A percentile compares a stretch with the other conserved stretches of the same genome.
These are phyloP conservation scores for Sporothrix pallida DNA, from an alignment of 2,329 filamentous ascomycete species.

Conservation along the genomic window DNA sequence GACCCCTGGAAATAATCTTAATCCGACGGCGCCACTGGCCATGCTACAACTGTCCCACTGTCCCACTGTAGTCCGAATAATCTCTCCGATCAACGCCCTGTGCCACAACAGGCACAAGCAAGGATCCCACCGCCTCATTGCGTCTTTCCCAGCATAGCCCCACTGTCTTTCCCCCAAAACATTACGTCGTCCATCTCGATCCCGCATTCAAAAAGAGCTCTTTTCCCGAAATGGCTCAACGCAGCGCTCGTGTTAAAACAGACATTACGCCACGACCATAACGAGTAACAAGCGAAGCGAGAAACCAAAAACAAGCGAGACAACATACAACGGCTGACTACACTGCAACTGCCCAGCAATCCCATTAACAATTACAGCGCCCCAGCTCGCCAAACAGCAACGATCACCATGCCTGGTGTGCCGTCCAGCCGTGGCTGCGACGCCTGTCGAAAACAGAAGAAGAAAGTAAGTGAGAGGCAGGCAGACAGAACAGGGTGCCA, in stretches of 20 bases:
- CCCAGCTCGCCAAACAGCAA: no score
- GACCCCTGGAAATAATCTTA: not conserved
- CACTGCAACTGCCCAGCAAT: not conserved
- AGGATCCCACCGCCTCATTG: no score
- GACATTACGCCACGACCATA: not conserved
- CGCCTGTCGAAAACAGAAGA: slow-evolving; percentile 38
- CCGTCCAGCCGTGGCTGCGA: slow-evolving; percentile 37
- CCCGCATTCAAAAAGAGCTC: not conserved
- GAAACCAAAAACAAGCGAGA: not conserved
- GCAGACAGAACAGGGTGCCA: no score
- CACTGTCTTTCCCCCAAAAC: no score
- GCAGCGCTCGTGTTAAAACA: not conserved
- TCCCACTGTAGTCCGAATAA: no score
- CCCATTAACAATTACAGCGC: not conserved
- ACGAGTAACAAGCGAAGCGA: not conserved
- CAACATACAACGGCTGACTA: no score
- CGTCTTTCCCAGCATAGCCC: no score
- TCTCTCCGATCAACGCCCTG: no score
- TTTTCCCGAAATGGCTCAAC: slow-evolving; percentile 10
- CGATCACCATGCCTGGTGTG: slow-evolving; percentile 34
- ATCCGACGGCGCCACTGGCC: not conserved
- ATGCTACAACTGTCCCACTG: not conserved
- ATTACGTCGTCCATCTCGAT: slow-evolving; percentile 9
- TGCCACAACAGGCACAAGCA: not conserved
- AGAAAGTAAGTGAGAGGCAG: slow-evolving; percentile 31